Evolutionary conservation across 2,329 filamentous ascomycete genomes (phyloP).

Genomic region (Penicillium sp.): DNA sequence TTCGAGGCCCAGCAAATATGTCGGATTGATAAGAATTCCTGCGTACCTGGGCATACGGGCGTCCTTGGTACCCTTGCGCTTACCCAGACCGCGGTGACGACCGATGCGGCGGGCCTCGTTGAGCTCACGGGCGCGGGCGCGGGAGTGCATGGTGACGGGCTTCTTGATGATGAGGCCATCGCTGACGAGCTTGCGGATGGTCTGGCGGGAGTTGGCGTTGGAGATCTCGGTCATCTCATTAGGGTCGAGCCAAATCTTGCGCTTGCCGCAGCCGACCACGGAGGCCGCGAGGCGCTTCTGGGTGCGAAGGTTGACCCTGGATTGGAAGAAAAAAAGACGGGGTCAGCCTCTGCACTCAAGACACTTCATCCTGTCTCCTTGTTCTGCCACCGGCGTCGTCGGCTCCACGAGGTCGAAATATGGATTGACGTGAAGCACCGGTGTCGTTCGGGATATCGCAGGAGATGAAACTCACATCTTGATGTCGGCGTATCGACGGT

Average conservation of each 20-base stretch:
- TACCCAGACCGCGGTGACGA: slow-evolving; percentile 98
- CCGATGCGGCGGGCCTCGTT: slow-evolving; percentile 92
- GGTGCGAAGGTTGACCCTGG: slow-evolving; percentile 98
- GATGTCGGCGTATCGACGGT: slow-evolving; percentile 50
- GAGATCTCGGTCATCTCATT: slow-evolving; percentile 99
- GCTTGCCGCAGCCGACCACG: slow-evolving; percentile 98
- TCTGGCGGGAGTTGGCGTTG: slow-evolving; percentile 99
- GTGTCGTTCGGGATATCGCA: slow-evolving; percentile 21
- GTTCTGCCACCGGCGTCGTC: slow-evolving; percentile 9
- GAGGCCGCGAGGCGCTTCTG: slow-evolving; percentile 99
- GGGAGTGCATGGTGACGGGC: slow-evolving; percentile 99
- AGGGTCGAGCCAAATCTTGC: slow-evolving; percentile 99
- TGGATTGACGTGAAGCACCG: slow-evolving; percentile 1
- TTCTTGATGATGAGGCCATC: slow-evolving; percentile 99
- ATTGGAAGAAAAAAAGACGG: slow-evolving; percentile 33
- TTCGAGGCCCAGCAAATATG: background rate
- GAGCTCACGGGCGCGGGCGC: slow-evolving; percentile 92
- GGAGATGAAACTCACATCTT: slow-evolving; percentile 47
- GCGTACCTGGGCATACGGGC: slow-evolving; percentile 97
- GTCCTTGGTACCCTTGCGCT: slow-evolving; percentile 99
- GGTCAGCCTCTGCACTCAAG: slow-evolving; percentile 34
- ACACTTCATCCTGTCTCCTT: slow-evolving; percentile 17
- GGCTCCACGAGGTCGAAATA: background rate
- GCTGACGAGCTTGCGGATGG: slow-evolving; percentile 98
- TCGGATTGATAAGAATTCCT: slow-evolving; percentile 1